Conservation (phyloP, 2,329 filamentous ascomycete genomes). For the Hymenoscyphus occultus region DNA sequence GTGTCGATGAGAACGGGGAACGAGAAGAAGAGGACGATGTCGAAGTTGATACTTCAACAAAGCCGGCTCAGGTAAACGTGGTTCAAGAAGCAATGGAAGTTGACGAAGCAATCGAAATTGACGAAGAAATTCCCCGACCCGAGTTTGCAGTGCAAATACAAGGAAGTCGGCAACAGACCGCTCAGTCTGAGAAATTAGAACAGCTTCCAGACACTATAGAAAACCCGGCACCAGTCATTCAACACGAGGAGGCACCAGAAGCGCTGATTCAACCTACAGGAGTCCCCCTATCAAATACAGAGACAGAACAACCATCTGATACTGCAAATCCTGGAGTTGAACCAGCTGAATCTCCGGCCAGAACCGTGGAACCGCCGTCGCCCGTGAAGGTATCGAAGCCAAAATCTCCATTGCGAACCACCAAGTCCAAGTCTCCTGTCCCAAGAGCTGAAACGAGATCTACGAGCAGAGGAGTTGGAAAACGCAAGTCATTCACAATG, state of each 20-base stretch:
- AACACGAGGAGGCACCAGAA: neutral
- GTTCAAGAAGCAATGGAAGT: too few relatives aligned
- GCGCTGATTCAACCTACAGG: neutral
- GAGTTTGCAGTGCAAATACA: neutral
- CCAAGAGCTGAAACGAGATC: neutral
- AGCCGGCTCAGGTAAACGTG: neutral
- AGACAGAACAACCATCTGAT: neutral
- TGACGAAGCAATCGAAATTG: neutral
- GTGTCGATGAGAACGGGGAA: neutral
- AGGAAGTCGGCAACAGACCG: neutral
- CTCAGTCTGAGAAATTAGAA: neutral
- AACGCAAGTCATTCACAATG: constrained; percentile 6
- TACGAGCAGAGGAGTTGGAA: neutral
- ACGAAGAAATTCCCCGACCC: neutral
- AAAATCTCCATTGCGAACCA: neutral
- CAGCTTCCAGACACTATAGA: neutral
- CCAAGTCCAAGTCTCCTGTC: neutral
- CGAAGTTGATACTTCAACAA: neutral
- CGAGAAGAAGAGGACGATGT: neutral
- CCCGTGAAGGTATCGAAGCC: neutral
- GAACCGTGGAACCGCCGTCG: neutral
- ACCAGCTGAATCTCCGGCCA: neutral
- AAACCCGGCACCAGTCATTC: neutral
- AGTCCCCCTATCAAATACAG: neutral
- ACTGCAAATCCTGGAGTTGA: neutral